Conservation (phyloP, 495 filamentous ascomycete species). For the Penicillium cinerascens region DNA sequence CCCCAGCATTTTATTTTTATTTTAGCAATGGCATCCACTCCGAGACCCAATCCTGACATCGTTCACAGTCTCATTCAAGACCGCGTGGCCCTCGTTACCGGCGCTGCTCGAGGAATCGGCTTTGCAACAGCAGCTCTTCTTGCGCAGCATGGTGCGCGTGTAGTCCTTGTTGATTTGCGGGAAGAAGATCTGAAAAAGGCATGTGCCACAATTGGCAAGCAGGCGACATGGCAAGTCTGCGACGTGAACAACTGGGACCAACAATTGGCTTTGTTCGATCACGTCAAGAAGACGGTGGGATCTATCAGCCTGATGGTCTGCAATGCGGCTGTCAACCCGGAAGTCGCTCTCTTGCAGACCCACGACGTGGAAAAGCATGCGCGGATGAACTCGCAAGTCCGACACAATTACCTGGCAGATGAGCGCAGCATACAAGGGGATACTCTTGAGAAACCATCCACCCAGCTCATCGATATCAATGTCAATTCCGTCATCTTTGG, state of each 20-base stretch:
- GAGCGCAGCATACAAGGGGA: not conserved
- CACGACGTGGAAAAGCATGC: slow-evolving; percentile 2
- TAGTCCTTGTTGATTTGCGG: slow-evolving; percentile 36
- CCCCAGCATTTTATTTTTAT: not conserved
- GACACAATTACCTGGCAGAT: slow-evolving; percentile 17
- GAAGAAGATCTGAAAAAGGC: slow-evolving; percentile 20
- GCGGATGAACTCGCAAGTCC: slow-evolving; percentile 13
- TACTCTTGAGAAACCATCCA: slow-evolving; percentile 6
- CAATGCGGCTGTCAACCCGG: slow-evolving; percentile 22
- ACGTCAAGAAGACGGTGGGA: slow-evolving; percentile 11
- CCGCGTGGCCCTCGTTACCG: slow-evolving; percentile 32
- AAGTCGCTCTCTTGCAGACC: slow-evolving; percentile 12
- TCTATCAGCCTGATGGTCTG: slow-evolving; percentile 16
- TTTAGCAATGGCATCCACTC: slow-evolving; percentile 11
- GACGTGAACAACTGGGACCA: slow-evolving; percentile 22
- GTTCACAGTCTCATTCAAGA: not conserved
- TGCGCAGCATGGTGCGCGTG: slow-evolving; percentile 27
- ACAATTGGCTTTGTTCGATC: slow-evolving; percentile 13
- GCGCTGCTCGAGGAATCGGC: slow-evolving; percentile 34
- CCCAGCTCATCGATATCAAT: slow-evolving; percentile 14
- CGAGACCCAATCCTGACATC: slow-evolving; percentile 5
- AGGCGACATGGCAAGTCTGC: slow-evolving; percentile 15
- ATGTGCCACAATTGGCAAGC: slow-evolving; percentile 9
- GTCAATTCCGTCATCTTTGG: slow-evolving; percentile 18
- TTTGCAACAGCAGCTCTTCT: slow-evolving; percentile 29